phyloP scores from a whole-genome alignment of 108 stramenopile species.

The Cylindrotheca closterium region DNA sequence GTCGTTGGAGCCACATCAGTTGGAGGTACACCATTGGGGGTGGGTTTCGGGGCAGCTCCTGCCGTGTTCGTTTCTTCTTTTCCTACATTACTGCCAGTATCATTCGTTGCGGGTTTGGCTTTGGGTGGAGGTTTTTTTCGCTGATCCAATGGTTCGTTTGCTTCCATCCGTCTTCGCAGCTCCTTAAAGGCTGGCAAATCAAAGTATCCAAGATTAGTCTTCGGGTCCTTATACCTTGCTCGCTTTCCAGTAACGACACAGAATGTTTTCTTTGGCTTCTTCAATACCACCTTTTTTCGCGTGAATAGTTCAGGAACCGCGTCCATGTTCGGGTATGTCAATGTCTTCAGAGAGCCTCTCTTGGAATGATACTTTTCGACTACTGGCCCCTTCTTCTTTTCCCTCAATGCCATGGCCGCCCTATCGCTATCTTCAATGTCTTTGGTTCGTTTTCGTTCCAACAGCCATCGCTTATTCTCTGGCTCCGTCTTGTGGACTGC shows the following conservation, averaged over 20 bases:
- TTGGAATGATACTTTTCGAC: constrained; percentile 61
- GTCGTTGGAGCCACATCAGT: background rate
- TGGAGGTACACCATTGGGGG: background rate
- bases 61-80: background rate
- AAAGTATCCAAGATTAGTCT: constrained; percentile 60
- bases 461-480: constrained; percentile 75
- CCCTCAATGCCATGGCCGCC: constrained; percentile 16
- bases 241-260: constrained; percentile 81
- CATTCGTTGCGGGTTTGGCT: background rate
- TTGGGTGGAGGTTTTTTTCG: background rate
- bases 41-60: background rate
- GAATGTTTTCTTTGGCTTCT: background rate
- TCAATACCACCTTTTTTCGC: constrained; percentile 16
- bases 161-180: constrained; percentile 57
- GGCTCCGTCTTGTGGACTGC: constrained; percentile 70
- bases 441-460: constrained; percentile 57
- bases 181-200: constrained; percentile 75
- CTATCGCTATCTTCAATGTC: constrained; percentile 41
- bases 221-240: constrained; percentile 74
- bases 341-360: constrained; percentile 68
- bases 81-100: background rate
- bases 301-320: constrained; percentile 69
- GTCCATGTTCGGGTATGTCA: constrained; percentile 88
- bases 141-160: constrained; percentile 47
- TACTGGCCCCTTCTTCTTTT: constrained; percentile 25